Evolutionary conservation across 805 yeast genomes (phyloP).

Genomic region (Saccharomycopsis schoenii): DNA sequence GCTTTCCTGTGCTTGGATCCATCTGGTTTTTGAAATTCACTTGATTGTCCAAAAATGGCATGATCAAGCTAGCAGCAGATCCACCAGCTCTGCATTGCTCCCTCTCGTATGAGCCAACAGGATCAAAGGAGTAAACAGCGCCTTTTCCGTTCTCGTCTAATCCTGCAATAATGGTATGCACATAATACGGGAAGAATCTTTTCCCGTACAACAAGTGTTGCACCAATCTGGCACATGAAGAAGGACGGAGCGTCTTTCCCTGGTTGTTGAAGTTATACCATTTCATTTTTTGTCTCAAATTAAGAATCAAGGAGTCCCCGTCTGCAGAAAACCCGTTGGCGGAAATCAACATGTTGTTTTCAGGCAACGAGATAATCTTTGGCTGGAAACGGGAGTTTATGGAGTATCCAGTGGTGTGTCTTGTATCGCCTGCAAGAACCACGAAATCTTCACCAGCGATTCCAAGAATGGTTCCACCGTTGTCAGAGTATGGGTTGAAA

Average conservation of each 20-base stretch:
- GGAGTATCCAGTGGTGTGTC: slow-evolving; percentile 88
- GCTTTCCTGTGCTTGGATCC: slow-evolving; percentile 68
- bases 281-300: slow-evolving; percentile 53
- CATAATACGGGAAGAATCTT: slow-evolving; percentile 94
- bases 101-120: slow-evolving; percentile 95
- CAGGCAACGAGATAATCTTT: slow-evolving; percentile 83
- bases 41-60: slow-evolving; percentile 97
- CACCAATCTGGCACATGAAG: slow-evolving; percentile 79
- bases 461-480: slow-evolving; percentile 95
- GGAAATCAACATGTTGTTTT: slow-evolving; percentile 64
- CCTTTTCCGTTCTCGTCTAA: slow-evolving; percentile 82
- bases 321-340: slow-evolving; percentile 98
- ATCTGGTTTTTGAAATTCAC: slow-evolving; percentile 91
- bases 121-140: slow-evolving; percentile 92
- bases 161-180: slow-evolving; percentile 90
- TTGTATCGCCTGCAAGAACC: slow-evolving; percentile 96
- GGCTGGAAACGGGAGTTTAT: slow-evolving; percentile 91
- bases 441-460: slow-evolving; percentile 98
- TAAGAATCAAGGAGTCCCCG: slow-evolving; percentile 72
- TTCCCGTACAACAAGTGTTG: slow-evolving; percentile 88
- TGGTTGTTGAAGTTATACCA: slow-evolving; percentile 93
- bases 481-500: slow-evolving; percentile 88
- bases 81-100: slow-evolving; percentile 98
- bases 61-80: slow-evolving; percentile 88
- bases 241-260: slow-evolving; percentile 50